Base-by-base conservation (phyloP, 352 stramenopile species). In the Phytophthora melonis region DNA sequence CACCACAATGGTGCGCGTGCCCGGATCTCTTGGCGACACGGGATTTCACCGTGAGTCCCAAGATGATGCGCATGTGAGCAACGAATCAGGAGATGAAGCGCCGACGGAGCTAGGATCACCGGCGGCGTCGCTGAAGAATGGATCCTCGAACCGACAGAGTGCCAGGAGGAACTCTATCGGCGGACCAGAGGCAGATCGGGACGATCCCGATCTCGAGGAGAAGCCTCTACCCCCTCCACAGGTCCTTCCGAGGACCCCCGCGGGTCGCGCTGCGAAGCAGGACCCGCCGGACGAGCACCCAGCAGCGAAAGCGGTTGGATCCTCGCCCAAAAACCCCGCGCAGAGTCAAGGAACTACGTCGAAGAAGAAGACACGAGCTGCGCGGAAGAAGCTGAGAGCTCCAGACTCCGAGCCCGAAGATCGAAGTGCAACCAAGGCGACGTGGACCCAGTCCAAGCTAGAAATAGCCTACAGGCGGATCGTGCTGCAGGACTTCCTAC, bases 161-260 rank as follows among this genome's bases (percentile, higher is more conserved):
- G n/a, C n/a, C n/a, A 32, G 59, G 59, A 58, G 18, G 59, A 66
- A 25, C n/a, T 66, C 27, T 66, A 30, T 11, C 18, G 43, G 36
- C 18, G 32, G 59, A 66, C 4, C 34, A 6, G 59, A 58, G 59
- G 59, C 3, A 14, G 45, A 52, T 58, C 30, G 10, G 59, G 58
- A 21, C 5, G n/a, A 2, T n/a, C 41, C 41, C 6, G 41, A 66
- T 58, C 59, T 58, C 8, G 59, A 66, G 58, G 45, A 66, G 9
- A 58, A 66, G 49, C 59, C 59, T 66, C 59, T 50, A 52, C 32
- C 30, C n/a, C 55, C 58, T 64, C 58, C 39, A 23, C 14, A 64
- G 10, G 43, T 43, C 58, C 41, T 16, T 18, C 21, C 13, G 55
- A 34, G 55, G 55, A 32, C 19, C 56, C n/a, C 56, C 56, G 56